Evolutionary conservation across 2,329 filamentous ascomycete species (phyloP), one percentile per base, ranked within the genome.

Genomic region (Helminthosporium solani): DNA sequence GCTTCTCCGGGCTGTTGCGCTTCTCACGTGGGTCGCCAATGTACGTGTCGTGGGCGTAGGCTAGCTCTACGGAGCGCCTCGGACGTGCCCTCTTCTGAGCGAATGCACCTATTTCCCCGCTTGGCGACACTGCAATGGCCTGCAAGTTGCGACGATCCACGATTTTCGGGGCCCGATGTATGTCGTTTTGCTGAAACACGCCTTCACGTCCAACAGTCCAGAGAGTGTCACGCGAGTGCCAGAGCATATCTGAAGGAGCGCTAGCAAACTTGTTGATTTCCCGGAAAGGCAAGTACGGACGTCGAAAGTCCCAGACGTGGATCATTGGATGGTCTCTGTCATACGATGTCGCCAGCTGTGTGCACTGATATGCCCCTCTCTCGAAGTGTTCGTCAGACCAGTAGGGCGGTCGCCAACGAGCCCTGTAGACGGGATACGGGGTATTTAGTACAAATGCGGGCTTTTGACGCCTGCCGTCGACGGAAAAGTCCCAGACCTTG

Each of bases 121-220:
- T 75, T 21, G 82, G 78, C 36, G 80, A 81, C 64, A 83, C 75
- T 33, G 76, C 77, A 50, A 83, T 71, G 1, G 80, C 74, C 57
- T 81, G 80, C 57, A 81, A 69, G 44, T 77, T 78, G 30, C 80
- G 75, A 48, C 78, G 75, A 56, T 83, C 79, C 38, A 82, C 73
- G n/a, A 79, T 73, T 52, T 82, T 81, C 7, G 79, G 73, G 6
- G 78, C 75, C 67, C 79, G 81, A 47, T 82, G 78, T 27, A 84
- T 73, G 56, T 86, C 83, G 25, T 78, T 81, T 60, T 86, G 83
- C 15, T 80, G 77, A 52, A 86, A 85, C 8, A 77, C 73, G 12
- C 83, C 83, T 49, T 81, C 77, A 37, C 78, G 75, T 6, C 80
- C 81, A 33, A 84, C 82, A 11, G 81, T 83, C 83, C 83, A 86